Base-by-base conservation (phyloP, 2,329 filamentous ascomycete genomes). In the Pleomassaria siparia region DNA sequence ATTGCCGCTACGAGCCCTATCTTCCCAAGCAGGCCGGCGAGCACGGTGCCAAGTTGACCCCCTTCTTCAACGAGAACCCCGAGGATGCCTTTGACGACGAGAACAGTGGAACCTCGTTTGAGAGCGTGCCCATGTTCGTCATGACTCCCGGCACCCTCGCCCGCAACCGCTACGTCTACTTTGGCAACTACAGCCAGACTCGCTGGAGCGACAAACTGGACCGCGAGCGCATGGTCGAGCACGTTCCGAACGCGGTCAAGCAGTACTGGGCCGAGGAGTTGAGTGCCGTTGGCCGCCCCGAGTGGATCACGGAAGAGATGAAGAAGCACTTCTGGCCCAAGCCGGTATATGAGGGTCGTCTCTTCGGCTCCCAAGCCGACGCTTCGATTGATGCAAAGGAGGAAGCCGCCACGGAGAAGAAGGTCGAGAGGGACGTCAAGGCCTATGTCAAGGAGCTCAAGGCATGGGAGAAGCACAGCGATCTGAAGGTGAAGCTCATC, bases 1-100 rank as follows among this genome's bases (percentile, higher is more conserved):
- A 76, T 24, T 46, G 52, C 0, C 40, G 50, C 0, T 50, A 58
- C 28, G 74, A 78, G 43, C 74, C 75, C 1, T 76, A 71, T 54
- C 58, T 74, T 4, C 76, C 75, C 0, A 43, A 49, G 2, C n/a
- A 40, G 0, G 71, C 74, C 2, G 73, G 74, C 42, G 33, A 62
- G 16, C 74, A 77, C 46, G 75, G 76, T 24, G 75, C 74, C 4
- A 77, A 76, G 50, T 57, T 78, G 8, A 74, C 71, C 1, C 67
- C 74, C 0, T 74, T 77, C 64, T 75, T 74, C 68, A 75, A 75
- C 54, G 51, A 60, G 7, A 61, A 65, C 3, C 57, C 61, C 0
- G 58, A 63, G n/a, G 67, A 70, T 9, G 44, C 51, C 4, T 63
- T 62, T 16, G 53, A 50, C 13, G 54, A 66, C 6, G 50, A 47